A percentile compares a stretch with the other conserved stretches of the same genome.
Conservation (phyloP, 2,329 filamentous ascomycete species). For the Fusarium sp. region DNA sequence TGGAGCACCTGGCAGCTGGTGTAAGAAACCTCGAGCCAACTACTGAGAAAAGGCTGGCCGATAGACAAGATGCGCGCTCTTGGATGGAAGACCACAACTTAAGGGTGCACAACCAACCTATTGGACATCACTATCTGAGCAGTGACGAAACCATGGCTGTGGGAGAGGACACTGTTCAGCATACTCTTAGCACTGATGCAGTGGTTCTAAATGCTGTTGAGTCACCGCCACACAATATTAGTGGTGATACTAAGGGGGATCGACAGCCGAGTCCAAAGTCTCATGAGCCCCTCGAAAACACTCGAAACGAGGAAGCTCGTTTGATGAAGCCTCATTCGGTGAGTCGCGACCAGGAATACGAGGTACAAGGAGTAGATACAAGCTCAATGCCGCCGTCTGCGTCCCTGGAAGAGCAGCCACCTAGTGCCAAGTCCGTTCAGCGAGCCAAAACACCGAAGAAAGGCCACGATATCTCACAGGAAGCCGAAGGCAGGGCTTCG, state of each 20-base stretch:
- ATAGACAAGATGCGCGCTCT: slow-evolving; percentile 11
- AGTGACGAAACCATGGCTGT: slow-evolving; percentile 22
- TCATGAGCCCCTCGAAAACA: slow-evolving; percentile 32
- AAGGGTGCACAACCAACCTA: neutral
- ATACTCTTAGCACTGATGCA: slow-evolving; percentile 28
- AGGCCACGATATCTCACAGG: neutral
- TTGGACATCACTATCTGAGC: slow-evolving; percentile 25
- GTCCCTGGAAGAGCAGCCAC: neutral
- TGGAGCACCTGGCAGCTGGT: slow-evolving; percentile 49
- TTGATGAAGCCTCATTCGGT: slow-evolving; percentile 23
- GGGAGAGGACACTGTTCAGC: slow-evolving; percentile 12
- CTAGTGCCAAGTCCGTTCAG: neutral
- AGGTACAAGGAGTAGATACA: slow-evolving; percentile 1
- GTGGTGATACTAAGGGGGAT: slow-evolving; percentile 23
- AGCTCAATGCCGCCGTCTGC: slow-evolving; percentile 4
- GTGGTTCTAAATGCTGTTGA: slow-evolving; percentile 10
- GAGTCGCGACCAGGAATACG: slow-evolving; percentile 15
- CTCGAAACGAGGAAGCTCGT: slow-evolving; percentile 28
- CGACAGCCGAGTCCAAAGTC: slow-evolving; percentile 36
- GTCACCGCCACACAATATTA: slow-evolving; percentile 26
- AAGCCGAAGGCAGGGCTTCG: neutral
- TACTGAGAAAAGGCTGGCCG: slow-evolving; percentile 6
- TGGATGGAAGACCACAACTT: neutral
- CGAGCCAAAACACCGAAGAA: slow-evolving; percentile 4
- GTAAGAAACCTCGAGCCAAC: slow-evolving; percentile 9